Base-by-base conservation (phyloP, 495 filamentous ascomycete genomes). In the Neurospora sp. region DNA sequence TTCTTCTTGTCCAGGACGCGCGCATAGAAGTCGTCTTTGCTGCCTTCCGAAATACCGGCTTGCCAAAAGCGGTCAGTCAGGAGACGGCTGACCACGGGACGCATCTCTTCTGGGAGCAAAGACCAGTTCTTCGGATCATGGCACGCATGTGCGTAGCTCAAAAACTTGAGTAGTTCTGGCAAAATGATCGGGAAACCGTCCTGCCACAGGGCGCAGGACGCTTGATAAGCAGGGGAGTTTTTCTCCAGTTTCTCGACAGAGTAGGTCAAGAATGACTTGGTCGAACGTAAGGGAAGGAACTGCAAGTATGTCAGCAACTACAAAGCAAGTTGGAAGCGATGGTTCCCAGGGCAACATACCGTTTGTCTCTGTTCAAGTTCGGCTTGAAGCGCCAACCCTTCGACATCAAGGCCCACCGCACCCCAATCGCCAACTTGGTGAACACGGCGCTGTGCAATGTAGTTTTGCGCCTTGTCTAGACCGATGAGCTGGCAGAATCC, bases 31-130 rank as follows among this genome's bases (percentile, higher is more conserved):
- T 97, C 94, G 71, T 98, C 96, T 76, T 94, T 92, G 76, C 92
- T 98, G 37, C 97, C 96, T 75, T 88, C 92, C 0, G 96, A 98
- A 48, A 99, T 99, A 18, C 96, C 96, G 18, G 95, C 92, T 87
- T 99, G 96, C 96, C 96, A 99, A 78, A 99, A 98, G 35, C 96
- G 91, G 83, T 99, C 96, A 2, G 94, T 97, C 20, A 99, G 83
- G 69, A 98, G 93, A 7, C 92, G 89, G 40, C 89, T 89, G 39
- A 97, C 90, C 18, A 97, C 89, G 12, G 85, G 83, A 72, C 87
- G 90, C 87, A 95, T 91, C 48, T 97, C 93, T 42, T 84, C 82
- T 12, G 94, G 90, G n/a, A 97, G 82, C 54, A 88, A 86, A 27
- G 85, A 86, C 96, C 96, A 99, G 76, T 93, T 96, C 27, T 84